These are phyloP conservation scores for Pichia sp. DNA, from an alignment of 1,139 yeast species.

Conservation along the genomic window DNA sequence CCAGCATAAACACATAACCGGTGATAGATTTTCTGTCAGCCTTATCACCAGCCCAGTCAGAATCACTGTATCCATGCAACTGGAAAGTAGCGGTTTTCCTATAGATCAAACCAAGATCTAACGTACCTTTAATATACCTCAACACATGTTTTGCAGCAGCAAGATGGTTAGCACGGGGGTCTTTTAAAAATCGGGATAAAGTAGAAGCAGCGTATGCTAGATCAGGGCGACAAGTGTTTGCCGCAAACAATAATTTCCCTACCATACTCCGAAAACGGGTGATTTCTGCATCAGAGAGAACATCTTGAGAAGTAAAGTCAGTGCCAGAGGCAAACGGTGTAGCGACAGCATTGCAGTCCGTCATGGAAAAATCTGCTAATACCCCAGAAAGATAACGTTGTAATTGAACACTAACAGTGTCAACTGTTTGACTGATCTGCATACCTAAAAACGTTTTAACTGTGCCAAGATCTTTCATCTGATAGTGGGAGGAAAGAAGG, in stretches of 20 bases:
- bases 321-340: not conserved
- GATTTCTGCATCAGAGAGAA: not conserved
- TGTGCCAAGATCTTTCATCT: not conserved
- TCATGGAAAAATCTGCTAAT: no score
- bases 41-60: not conserved
- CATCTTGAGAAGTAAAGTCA: not conserved
- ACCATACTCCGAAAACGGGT: not conserved
- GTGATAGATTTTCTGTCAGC: not conserved
- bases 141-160: not conserved
- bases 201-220: not conserved
- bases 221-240: not conserved
- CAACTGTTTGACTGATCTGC: no score
- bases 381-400: no score
- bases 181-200: not conserved
- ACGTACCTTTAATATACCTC: not conserved
- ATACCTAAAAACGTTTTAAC: no score
- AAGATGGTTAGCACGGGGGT: not conserved
- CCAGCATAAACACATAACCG: not conserved
- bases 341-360: not conserved
- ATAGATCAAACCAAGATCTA: not conserved
- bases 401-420: no score
- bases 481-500: not conserved
- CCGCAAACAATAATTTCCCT: not conserved
- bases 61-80: not conserved
- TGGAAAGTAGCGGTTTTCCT: not conserved